Evolutionary conservation across 106 monocot genomes (phyloP).

Genomic region (Dendrobium chrysotoxum): DNA sequence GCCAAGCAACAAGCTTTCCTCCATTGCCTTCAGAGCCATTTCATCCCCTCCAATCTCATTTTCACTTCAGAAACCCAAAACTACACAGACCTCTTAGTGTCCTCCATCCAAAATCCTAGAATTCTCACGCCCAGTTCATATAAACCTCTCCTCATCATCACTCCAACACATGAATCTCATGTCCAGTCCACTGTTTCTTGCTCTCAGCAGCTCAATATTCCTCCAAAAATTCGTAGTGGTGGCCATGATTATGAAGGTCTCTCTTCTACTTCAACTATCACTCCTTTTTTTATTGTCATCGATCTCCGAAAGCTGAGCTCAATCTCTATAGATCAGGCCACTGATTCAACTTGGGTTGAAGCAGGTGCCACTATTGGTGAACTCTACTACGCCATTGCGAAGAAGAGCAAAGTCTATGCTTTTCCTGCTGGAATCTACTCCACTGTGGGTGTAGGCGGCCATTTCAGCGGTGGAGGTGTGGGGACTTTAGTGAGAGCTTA

Average conservation of each 20-base stretch:
- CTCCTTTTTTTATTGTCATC: constrained; percentile 9
- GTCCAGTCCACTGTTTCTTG: constrained; percentile 27
- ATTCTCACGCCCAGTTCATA: constrained; percentile 2
- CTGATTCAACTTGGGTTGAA: constrained; percentile 17
- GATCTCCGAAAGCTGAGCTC: constrained; percentile 16
- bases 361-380: constrained; percentile 37
- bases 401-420: neutral
- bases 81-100: neutral
- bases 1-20: constrained; percentile 3
- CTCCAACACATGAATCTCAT: constrained; percentile 22
- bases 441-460: constrained; percentile 31
- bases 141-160: constrained; percentile 21
- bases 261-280: constrained; percentile 15
- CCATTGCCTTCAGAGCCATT: neutral
- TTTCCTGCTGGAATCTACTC: constrained; percentile 26
- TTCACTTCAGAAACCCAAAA: neutral
- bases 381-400: constrained; percentile 21
- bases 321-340: neutral
- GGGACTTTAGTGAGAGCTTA: constrained; percentile 18
- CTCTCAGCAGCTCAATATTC: constrained; percentile 1
- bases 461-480: constrained; percentile 25
- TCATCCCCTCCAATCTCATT: neutral
- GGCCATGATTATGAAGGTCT: constrained; percentile 33
- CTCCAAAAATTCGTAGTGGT: constrained; percentile 20
- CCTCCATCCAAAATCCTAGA: constrained; percentile 14